Conservation (phyloP, 2,329 filamentous ascomycete species). For the Zymoseptoria ardabiliae region DNA sequence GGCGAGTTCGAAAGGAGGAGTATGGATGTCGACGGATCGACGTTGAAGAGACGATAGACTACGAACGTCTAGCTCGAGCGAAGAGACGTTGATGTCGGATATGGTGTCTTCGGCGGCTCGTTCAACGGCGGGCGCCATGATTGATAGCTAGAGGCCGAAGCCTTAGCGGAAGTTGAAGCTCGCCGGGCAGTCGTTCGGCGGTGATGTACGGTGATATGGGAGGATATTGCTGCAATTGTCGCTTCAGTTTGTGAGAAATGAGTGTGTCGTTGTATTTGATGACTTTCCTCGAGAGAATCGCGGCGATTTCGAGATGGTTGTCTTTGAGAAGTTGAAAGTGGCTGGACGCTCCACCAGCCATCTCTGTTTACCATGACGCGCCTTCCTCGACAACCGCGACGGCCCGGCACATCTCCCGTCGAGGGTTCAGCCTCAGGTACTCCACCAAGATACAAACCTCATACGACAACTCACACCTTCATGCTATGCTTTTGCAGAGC, state of each 20-base stretch:
- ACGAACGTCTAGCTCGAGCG: slow-evolving; percentile 24
- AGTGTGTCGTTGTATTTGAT: not conserved
- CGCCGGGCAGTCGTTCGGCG: not conserved
- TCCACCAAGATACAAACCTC: too few relatives aligned
- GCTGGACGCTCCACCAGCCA: not conserved
- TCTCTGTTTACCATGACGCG: not conserved
- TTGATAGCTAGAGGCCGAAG: slow-evolving; percentile 25
- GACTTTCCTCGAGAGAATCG: not conserved
- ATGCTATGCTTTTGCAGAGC: too few relatives aligned
- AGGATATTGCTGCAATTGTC: not conserved
- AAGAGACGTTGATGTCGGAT: slow-evolving; percentile 24
- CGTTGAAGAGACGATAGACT: slow-evolving; percentile 1
- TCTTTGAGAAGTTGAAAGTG: not conserved
- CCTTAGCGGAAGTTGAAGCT: slow-evolving; percentile 13
- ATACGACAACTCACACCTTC: too few relatives aligned
- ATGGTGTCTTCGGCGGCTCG: slow-evolving; percentile 9
- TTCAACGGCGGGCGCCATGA: slow-evolving; percentile 23
- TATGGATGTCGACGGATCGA: slow-evolving; percentile 1
- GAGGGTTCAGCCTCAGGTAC: not conserved
- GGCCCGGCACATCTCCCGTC: not conserved
- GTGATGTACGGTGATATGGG: not conserved
- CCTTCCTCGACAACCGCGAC: not conserved
- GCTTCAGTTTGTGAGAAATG: not conserved
- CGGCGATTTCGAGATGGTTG: not conserved
- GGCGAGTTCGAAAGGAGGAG: slow-evolving; percentile 3